These are phyloP conservation scores for Fraxinus platypoda DNA, from an alignment of 305 asterid genomes.

Conservation along the genomic window DNA sequence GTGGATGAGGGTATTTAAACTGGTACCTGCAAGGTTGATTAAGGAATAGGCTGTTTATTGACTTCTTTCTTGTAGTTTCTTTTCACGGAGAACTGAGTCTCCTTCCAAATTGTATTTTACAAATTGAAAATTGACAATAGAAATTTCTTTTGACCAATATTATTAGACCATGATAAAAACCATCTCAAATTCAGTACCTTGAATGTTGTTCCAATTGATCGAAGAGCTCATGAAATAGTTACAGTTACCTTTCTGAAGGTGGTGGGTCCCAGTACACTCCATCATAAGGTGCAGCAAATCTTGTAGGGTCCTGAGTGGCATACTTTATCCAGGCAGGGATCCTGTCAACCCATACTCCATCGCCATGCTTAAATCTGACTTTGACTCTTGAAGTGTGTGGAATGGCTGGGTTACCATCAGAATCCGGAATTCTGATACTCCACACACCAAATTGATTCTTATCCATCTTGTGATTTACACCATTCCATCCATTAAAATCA, in stretches of 20 bases:
- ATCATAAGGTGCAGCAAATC: constrained; percentile 93
- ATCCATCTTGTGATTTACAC: constrained; percentile 79
- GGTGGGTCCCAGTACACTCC: constrained; percentile 98
- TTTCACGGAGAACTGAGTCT: constrained; percentile 9
- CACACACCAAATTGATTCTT: constrained; percentile 85
- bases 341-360: constrained; percentile 82
- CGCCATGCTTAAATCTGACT: constrained; percentile 71
- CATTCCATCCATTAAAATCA: constrained; percentile 95
- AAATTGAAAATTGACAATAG: constrained; percentile 7
- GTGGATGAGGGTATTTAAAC: constrained; percentile 74
- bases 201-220: neutral
- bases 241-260: constrained; percentile 68
- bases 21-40: constrained; percentile 61
- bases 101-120: constrained; percentile 3
- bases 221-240: constrained; percentile 10
- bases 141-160: neutral
- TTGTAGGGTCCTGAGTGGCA: constrained; percentile 75
- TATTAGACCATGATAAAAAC: neutral
- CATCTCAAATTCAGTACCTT: neutral
- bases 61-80: neutral
- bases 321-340: constrained; percentile 95
- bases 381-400: constrained; percentile 83
- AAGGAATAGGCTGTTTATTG: constrained; percentile 22
- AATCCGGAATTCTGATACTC: constrained; percentile 78
- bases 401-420: constrained; percentile 64